Conservation (phyloP, 1,284 basidiomycete species). For the Marasmius sp. region DNA sequence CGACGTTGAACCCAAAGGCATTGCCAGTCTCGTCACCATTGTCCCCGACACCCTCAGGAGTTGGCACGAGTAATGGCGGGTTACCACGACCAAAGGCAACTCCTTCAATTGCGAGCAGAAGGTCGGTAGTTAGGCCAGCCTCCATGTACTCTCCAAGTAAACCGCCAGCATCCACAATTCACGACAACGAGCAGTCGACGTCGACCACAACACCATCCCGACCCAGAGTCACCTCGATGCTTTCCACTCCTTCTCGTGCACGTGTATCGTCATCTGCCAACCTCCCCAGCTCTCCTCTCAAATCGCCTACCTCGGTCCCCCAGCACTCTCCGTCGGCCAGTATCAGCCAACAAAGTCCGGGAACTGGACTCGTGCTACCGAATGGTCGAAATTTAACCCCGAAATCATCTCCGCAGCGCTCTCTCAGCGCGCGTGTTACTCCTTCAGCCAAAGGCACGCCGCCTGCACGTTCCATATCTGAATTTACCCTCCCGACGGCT, state of each 20-base stretch:
- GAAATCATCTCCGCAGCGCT: neutral
- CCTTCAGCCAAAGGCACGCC: neutral
- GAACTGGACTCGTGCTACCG: neutral
- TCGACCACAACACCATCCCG: neutral
- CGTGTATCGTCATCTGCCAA: neutral
- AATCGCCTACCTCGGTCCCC: neutral
- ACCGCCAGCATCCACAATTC: neutral
- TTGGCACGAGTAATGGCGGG: neutral
- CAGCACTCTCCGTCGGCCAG: neutral
- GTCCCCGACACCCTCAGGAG: neutral
- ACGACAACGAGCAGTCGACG: neutral
- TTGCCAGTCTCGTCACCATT: neutral
- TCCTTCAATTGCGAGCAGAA: neutral
- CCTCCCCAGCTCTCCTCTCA: neutral
- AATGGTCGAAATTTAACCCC: neutral
- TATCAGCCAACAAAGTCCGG: neutral
- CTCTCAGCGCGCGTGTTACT: neutral
- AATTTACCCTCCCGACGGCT: neutral
- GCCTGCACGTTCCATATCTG: neutral
- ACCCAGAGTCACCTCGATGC: neutral
- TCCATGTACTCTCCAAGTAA: neutral
- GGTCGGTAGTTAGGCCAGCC: neutral
- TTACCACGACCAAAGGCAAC: neutral
- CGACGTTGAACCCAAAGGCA: neutral
- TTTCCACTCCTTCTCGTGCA: neutral